Percentiles rank a stretch among this genome's conserved stretches.
Conservation (phyloP, 1,284 basidiomycete genomes). For the Tilletiopsis washingtonensis region DNA sequence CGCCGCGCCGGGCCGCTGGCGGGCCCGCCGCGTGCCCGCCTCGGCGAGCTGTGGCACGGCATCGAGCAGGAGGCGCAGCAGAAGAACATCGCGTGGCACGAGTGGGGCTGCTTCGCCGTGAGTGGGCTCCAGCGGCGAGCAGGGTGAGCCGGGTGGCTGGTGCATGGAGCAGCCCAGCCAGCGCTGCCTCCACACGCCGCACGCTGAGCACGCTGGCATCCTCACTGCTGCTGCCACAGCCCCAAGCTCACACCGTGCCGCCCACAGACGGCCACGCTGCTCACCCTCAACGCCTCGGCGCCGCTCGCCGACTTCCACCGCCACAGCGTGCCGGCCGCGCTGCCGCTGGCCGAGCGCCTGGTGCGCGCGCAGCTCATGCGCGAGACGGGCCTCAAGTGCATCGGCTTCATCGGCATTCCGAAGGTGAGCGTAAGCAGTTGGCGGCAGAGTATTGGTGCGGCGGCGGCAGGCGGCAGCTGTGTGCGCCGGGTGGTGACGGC, state of each 20-base stretch:
- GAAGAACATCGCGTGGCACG: constrained; percentile 60
- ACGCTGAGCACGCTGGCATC: too few species aligned
- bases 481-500: too few species aligned
- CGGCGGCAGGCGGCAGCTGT: too few species aligned
- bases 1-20: constrained; percentile 57
- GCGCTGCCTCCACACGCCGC: too few species aligned
- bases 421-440: constrained; percentile 66
- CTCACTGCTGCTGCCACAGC: too few species aligned
- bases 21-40: constrained; percentile 55
- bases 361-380: constrained; percentile 70
- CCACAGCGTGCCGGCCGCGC: constrained; percentile 29
- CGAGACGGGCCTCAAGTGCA: constrained; percentile 85
- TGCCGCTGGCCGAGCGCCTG: constrained; percentile 57
- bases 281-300: constrained; percentile 74
- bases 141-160: too few species aligned
- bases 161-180: too few species aligned
- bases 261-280: constrained; percentile 66
- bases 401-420: constrained; percentile 84
- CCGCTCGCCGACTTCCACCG: constrained; percentile 69
- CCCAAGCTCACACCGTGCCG: background rate
- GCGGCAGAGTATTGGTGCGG: too few species aligned
- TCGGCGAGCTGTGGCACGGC: constrained; percentile 57
- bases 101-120: constrained; percentile 75
- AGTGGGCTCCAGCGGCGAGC: too few species aligned
- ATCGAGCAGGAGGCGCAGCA: constrained; percentile 60